Evolutionary conservation across 495 filamentous ascomycete species (phyloP), one percentile per base, ranked within the genome.

Genomic region (Cercophora samala): DNA sequence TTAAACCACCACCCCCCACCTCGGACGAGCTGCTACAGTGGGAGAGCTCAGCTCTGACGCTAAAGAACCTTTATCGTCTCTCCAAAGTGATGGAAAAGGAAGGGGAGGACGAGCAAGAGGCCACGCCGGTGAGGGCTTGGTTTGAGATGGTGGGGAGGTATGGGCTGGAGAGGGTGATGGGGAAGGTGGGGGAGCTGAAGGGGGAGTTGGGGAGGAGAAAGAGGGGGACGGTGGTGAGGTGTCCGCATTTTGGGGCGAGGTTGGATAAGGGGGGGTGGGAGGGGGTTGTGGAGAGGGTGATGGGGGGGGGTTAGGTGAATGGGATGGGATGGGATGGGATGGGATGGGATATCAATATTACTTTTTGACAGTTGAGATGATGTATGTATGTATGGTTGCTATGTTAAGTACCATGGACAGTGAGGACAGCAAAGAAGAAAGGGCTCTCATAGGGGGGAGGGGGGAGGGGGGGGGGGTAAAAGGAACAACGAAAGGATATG

Each of bases 231-330:
- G 65, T 75, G 58, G 78, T 81, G 1, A 68, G 61, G 61, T 84
- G 82, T 67, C 74, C 74, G 29, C 66, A 69, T 22, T 84, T 76
- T 70, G 82, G 81, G 51, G 81, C 82, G 46, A 66, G 72, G 17
- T 75, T 85, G 26, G 73, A 76, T 69, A 70, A 79, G 64, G 70
- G 17, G 1, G 76, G 65, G 4, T 82, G 81, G 63, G 81, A 82
- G 78, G 70, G 67, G 51, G 74, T 76, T 29, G 73, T 82, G 1
- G 73, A 64, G 53, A 9, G 15, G 13, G 37, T 46, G 6, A 46
- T 46, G 37, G 29, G 29, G 8, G 29, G 8, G n/a, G n/a, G n/a
- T n/a, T 32, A 18, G 37, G 13, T 46, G 37, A 46, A 8, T 32
- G 37, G 37, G 37, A 13, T 9, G 37, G 37, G 37, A 46, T 11